A percentile compares a stretch with the other conserved stretches of the same genome.
Evolutionary conservation across 257 asterid genomes (phyloP).

Genomic region (Solanum chaucha): DNA sequence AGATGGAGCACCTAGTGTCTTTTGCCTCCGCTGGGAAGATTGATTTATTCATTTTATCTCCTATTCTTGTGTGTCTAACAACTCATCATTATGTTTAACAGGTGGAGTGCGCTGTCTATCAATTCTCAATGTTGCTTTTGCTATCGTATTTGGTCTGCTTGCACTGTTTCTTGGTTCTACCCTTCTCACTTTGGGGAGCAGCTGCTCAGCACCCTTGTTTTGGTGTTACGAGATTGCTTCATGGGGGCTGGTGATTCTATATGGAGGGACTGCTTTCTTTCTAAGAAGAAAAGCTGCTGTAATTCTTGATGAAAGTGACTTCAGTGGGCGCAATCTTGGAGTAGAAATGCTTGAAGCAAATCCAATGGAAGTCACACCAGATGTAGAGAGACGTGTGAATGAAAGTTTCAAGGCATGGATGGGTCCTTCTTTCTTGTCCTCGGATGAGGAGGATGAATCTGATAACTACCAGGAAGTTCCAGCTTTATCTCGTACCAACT

Average conservation of each 20-base stretch:
- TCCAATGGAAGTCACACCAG: constrained; percentile 68
- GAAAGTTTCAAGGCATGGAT: constrained; percentile 96
- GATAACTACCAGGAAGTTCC: constrained; percentile 58
- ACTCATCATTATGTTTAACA: constrained; percentile 12
- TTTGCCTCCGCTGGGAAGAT: background rate
- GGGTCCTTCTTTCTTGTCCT: constrained; percentile 85
- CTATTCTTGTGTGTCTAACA: background rate
- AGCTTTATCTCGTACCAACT: constrained; percentile 16
- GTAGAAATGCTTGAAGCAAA: constrained; percentile 86
- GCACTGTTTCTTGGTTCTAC: constrained; percentile 91
- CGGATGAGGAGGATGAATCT: constrained; percentile 87
- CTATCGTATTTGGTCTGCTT: constrained; percentile 67
- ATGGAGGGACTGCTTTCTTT: constrained; percentile 70
- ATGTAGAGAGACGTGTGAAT: constrained; percentile 63
- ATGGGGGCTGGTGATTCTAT: constrained; percentile 75
- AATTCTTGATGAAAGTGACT: constrained; percentile 56
- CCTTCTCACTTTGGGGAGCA: constrained; percentile 84
- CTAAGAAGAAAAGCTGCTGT: constrained; percentile 58
- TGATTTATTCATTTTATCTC: background rate
- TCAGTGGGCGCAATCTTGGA: constrained; percentile 47
- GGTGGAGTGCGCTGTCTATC: constrained; percentile 94
- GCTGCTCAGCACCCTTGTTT: constrained; percentile 86
- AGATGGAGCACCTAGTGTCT: background rate
- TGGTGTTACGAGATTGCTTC: constrained; percentile 87
- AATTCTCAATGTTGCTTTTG: constrained; percentile 57